These are phyloP conservation scores for Puya raimondii DNA, from an alignment of 176 grass and related monocot genomes.

Conservation along the genomic window DNA sequence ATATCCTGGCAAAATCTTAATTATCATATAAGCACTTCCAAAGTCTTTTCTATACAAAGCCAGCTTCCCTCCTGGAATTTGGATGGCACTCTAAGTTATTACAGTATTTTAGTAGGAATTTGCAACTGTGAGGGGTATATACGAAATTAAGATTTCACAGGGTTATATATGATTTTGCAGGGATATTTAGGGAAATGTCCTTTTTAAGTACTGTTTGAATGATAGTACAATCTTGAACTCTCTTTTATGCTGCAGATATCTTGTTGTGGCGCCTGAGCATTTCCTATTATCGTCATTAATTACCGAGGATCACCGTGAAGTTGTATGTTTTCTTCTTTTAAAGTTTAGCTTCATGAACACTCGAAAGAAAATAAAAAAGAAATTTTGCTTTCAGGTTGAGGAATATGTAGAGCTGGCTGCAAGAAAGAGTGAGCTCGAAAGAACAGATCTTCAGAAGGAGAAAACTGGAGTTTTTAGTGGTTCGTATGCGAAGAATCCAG, in stretches of 20 bases:
- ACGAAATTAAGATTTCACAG: no score
- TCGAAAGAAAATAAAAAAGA: constrained; percentile 8
- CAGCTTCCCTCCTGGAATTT: no score
- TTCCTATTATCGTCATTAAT: constrained; percentile 48
- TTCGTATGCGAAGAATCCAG: constrained; percentile 88
- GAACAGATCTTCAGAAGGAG: constrained; percentile 98
- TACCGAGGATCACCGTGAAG: constrained; percentile 49
- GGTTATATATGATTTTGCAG: no score
- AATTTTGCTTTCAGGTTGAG: constrained; percentile 60
- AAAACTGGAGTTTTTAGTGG: constrained; percentile 97
- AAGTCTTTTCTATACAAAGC: no score
- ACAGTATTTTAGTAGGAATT: no score
- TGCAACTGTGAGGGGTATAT: no score
- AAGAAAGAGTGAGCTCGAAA: constrained; percentile 92
- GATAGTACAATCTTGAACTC: background rate
- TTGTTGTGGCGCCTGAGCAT: constrained; percentile 91
- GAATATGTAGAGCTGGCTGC: constrained; percentile 61
- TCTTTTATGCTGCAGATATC: constrained; percentile 51
- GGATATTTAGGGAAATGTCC: no score
- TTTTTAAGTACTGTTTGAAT: background rate
- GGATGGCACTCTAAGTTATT: no score
- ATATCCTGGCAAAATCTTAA: no score
- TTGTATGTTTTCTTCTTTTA: constrained; percentile 35
- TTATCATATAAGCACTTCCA: no score
- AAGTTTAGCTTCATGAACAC: constrained; percentile 19